Conservation (phyloP, 129 eudicot species). For the Centaurea solstitialis region DNA sequence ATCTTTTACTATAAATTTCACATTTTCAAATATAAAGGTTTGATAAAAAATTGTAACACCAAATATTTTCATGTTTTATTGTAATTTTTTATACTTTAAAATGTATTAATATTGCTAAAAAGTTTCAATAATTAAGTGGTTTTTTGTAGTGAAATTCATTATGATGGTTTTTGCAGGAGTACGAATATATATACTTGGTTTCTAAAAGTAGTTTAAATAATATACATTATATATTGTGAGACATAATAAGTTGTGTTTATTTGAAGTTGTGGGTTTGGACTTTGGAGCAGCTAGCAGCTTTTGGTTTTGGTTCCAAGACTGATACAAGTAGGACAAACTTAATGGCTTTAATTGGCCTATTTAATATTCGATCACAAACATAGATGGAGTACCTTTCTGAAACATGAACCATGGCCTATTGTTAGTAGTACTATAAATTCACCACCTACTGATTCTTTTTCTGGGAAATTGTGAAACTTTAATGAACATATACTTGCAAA, state of each 20-base stretch:
- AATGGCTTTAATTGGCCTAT: constrained; percentile 5
- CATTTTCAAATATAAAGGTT: too few relatives aligned
- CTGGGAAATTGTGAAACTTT: background rate
- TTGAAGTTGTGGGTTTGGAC: background rate
- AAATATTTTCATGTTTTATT: too few relatives aligned
- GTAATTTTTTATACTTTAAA: too few relatives aligned
- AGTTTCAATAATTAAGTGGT: too few relatives aligned
- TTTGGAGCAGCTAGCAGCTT: constrained; percentile 4
- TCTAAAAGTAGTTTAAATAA: background rate
- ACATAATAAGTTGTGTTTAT: background rate
- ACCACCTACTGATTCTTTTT: background rate
- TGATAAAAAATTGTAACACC: too few relatives aligned
- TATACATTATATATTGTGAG: too few relatives aligned
- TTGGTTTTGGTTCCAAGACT: constrained; percentile 23
- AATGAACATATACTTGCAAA: background rate
- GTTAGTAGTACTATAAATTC: background rate
- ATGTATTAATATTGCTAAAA: too few relatives aligned
- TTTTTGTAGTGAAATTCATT: too few relatives aligned
- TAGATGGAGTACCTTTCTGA: constrained; percentile 15
- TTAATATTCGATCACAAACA: constrained; percentile 13
- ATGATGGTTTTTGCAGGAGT: background rate
- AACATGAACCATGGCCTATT: constrained; percentile 11
- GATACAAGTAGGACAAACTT: constrained; percentile 2
- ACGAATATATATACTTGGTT: background rate
- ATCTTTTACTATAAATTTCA: too few relatives aligned